phyloP scores from a whole-genome alignment of 2,329 filamentous ascomycete genomes.

The Penicillium crustosum region DNA sequence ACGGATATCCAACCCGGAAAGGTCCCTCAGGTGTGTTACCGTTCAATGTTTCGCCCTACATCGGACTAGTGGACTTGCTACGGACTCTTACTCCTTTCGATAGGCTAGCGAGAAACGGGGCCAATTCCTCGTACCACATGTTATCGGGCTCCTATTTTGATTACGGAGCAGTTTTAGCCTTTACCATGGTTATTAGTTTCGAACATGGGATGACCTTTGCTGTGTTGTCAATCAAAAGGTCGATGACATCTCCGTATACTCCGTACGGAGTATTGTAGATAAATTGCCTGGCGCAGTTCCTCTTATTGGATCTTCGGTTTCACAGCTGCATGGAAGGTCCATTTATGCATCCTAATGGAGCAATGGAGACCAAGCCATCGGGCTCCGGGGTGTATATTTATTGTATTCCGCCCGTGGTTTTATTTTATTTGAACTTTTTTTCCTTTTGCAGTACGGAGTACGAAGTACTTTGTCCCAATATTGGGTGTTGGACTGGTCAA shows the following conservation, averaged over 20 bases:
- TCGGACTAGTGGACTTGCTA: slow-evolving; percentile 7
- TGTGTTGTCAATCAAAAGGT: no score
- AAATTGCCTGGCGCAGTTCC: background rate
- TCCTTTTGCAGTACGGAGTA: slow-evolving; percentile 6
- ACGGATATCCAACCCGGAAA: slow-evolving; percentile 11
- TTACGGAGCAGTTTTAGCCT: background rate
- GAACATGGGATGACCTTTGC: no score
- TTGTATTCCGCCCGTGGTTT: background rate
- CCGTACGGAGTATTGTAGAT: background rate
- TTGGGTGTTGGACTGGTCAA: background rate
- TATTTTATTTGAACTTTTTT: background rate
- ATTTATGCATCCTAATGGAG: slow-evolving; percentile 16
- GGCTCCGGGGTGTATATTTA: slow-evolving; percentile 3
- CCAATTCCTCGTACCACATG: slow-evolving; percentile 6
- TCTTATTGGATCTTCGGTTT: slow-evolving; percentile 15
- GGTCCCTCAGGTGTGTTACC: slow-evolving; percentile 5
- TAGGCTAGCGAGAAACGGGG: background rate
- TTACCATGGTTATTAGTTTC: background rate
- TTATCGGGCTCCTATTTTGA: slow-evolving; percentile 1
- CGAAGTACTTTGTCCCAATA: background rate
- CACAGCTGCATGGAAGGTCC: slow-evolving; percentile 14
- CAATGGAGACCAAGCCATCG: slow-evolving; percentile 1
- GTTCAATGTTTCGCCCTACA: slow-evolving; percentile 3
- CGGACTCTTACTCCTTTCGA: slow-evolving; percentile 3
- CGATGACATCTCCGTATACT: background rate